Base-by-base conservation (phyloP, 495 filamentous ascomycete species). In the Hypoxylon fuscum region DNA sequence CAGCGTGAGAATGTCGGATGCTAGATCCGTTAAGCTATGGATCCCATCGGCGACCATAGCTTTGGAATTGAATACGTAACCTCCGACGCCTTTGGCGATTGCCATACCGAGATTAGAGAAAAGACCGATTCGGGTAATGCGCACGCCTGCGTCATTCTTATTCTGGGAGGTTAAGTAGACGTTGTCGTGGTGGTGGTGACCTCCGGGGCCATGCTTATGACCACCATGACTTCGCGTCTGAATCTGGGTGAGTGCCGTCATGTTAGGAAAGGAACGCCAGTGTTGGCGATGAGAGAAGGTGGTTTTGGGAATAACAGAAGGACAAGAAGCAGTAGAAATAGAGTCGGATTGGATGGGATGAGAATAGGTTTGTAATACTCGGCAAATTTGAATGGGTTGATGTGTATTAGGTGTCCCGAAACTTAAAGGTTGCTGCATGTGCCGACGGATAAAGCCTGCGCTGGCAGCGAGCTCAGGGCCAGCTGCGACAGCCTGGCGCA, bases 81-180 rank as follows among this genome's bases (percentile, higher is more conserved):
- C 95, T 29, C 94, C 95, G 35, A 92, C 79, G 21, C 93, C 95
- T 68, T 98, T 98, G 31, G 85, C 88, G 66, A 97, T 81, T 29
- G 94, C 95, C 95, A 98, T 97, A 62, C 86, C 84, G 2, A 97
- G 83, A 71, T 98, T 98, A 53, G 93, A 92, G 67, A 89, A 88
- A 31, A 98, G 84, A 6, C 95, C 95, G 68, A 97, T 87, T 48
- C 94, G 85, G 23, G 95, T 98, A 54, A 98, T 98, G 48, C 92
- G 87, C 56, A 98, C 95, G 54, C 92, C 95, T 15, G 95, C 90
- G 76, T 98, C 96, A 38, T 89, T 86, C 74, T 91, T 96, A 77
- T 98, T 93, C 29, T 80, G 82, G 1, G 93, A 96, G 3, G 87
- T 91, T 22, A 98, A 83, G 74, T 94, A 97, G 23, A 87, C 86